Conservation (phyloP, 2,329 filamentous ascomycete species). For the Graphilbum fragrans region DNA sequence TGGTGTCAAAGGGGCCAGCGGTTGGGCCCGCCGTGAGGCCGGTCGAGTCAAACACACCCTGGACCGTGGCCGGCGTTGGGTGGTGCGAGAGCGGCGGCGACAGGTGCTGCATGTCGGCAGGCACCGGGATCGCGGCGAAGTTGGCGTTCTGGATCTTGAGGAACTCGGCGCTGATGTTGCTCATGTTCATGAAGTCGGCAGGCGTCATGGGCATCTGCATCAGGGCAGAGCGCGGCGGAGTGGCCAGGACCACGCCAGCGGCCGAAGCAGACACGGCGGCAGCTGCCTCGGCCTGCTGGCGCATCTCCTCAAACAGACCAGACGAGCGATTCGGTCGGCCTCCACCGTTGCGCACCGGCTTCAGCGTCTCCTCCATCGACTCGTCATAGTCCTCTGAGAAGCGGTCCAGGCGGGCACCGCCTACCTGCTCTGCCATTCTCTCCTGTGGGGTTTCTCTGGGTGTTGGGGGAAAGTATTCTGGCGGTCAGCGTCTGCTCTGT, state of each 20-base stretch:
- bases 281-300: constrained; percentile 36
- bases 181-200: constrained; percentile 40
- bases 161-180: constrained; percentile 20
- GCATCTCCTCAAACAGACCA: constrained; percentile 46
- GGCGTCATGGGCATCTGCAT: constrained; percentile 40
- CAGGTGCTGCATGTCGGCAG: constrained; percentile 24
- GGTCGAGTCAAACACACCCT: constrained; percentile 19
- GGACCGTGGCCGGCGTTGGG: constrained; percentile 38
- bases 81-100: constrained; percentile 37
- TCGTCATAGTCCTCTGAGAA: constrained; percentile 52
- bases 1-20: constrained; percentile 27
- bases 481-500: not conserved
- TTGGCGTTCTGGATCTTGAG: constrained; percentile 18
- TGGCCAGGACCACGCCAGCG: constrained; percentile 28
- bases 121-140: constrained; percentile 20
- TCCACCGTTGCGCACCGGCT: constrained; percentile 28
- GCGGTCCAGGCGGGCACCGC: constrained; percentile 25
- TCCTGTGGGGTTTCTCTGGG: constrained; percentile 52
- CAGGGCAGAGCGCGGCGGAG: constrained; percentile 39
- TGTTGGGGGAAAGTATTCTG: constrained; percentile 55
- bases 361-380: constrained; percentile 55
- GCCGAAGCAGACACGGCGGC: constrained; percentile 15
- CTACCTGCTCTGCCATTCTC: constrained; percentile 26
- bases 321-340: constrained; percentile 30
- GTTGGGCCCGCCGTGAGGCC: constrained; percentile 20